Conservation (phyloP, 2,329 filamentous ascomycete species). For the Aureobasidium mangrovei region DNA sequence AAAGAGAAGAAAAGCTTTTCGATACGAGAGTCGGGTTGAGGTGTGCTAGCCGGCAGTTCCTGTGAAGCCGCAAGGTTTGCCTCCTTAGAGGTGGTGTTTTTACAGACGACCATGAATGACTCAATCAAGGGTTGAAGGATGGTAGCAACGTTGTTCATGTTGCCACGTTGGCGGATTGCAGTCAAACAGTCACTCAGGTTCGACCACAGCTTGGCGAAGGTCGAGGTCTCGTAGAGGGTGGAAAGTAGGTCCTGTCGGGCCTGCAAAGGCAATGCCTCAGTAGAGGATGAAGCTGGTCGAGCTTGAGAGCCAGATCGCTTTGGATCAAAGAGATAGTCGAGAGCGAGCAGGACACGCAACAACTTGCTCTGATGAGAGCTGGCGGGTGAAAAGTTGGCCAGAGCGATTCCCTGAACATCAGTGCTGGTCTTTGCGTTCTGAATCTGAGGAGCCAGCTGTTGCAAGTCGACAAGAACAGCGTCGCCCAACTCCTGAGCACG, state of each 20-base stretch:
- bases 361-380: constrained; percentile 96
- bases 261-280: constrained; percentile 48
- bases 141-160: constrained; percentile 93
- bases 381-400: constrained; percentile 91
- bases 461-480: constrained; percentile 74
- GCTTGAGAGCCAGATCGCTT: constrained; percentile 54
- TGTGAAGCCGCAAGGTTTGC: constrained; percentile 42
- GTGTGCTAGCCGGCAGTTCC: constrained; percentile 63
- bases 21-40: constrained; percentile 70
- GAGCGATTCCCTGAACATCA: constrained; percentile 87
- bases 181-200: constrained; percentile 83
- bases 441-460: constrained; percentile 78
- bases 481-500: constrained; percentile 80
- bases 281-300: constrained; percentile 31
- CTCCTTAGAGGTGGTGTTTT: constrained; percentile 81
- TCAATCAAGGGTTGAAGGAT: constrained; percentile 92
- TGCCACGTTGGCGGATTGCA: constrained; percentile 82
- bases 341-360: constrained; percentile 79
- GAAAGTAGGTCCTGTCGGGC: constrained; percentile 78
- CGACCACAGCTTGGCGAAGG: constrained; percentile 84
- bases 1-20: constrained; percentile 93
- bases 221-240: constrained; percentile 81
- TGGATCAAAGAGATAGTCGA: constrained; percentile 90
- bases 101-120: constrained; percentile 97
- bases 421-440: constrained; percentile 78